A percentile compares a stretch with the other conserved stretches of the same genome.
These are phyloP conservation scores for Cytospora chrysosperma DNA, from an alignment of 2,329 filamentous ascomycete species.

Conservation along the genomic window DNA sequence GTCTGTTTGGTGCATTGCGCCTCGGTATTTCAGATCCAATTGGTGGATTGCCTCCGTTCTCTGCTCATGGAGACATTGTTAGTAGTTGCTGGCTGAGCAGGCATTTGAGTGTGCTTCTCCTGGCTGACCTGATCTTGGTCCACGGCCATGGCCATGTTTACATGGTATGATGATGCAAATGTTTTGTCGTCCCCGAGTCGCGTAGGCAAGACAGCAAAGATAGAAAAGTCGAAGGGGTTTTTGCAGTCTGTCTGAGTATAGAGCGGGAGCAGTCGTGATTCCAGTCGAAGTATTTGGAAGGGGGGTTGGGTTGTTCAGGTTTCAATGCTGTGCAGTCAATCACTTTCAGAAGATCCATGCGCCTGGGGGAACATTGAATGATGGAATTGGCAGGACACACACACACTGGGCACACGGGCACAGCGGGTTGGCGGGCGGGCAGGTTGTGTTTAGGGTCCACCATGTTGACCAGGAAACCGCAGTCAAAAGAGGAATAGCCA, in stretches of 20 bases:
- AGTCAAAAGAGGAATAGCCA: slow-evolving; percentile 5
- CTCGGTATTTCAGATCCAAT: slow-evolving; percentile 70
- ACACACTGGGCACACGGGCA: neutral
- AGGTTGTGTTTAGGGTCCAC: neutral
- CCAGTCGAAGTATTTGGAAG: neutral
- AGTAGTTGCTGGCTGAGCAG: neutral
- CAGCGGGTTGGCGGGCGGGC: no score
- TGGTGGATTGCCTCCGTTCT: slow-evolving; percentile 47
- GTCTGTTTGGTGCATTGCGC: slow-evolving; percentile 62
- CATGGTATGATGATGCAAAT: slow-evolving; percentile 31
- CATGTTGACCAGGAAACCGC: neutral
- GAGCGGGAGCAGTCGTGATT: neutral
- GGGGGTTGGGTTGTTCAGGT: neutral
- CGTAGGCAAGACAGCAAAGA: slow-evolving; percentile 24
- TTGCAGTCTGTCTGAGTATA: neutral
- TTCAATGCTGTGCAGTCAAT: neutral
- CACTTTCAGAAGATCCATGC: neutral
- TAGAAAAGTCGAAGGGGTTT: neutral
- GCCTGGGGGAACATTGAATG: neutral
- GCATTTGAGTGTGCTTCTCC: slow-evolving; percentile 4
- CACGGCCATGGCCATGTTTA: slow-evolving; percentile 30
- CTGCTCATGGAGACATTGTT: slow-evolving; percentile 32
- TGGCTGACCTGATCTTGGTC: slow-evolving; percentile 36
- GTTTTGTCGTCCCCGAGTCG: slow-evolving; percentile 25
- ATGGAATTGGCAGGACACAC: neutral